phyloP scores from a whole-genome alignment of 148 eudicot genomes.

The Salicornia ramosissima region DNA sequence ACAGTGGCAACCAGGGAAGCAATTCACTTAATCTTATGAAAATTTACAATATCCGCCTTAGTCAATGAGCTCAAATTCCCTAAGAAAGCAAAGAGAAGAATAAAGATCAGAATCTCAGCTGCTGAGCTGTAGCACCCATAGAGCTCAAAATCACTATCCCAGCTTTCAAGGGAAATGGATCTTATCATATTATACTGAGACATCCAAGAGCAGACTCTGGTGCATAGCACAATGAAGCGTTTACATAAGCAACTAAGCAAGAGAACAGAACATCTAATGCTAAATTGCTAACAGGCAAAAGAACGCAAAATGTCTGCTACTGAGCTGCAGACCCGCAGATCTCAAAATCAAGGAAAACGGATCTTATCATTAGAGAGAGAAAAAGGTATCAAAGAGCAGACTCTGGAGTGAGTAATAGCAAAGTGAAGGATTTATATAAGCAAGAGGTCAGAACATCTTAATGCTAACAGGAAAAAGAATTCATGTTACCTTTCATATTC shows the following conservation, averaged over 20 bases:
- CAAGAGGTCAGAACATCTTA: background rate
- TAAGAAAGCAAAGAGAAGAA: background rate
- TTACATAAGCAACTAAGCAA: conserved; percentile 2
- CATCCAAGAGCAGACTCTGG: background rate
- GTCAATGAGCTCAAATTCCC: background rate
- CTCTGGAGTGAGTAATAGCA: background rate
- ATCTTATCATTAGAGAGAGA: background rate
- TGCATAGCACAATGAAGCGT: background rate
- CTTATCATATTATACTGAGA: background rate
- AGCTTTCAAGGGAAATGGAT: background rate
- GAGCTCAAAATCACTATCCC: background rate
- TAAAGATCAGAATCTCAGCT: background rate
- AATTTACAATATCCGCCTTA: too few relatives aligned
- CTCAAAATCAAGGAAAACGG: background rate
- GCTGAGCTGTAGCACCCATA: background rate
- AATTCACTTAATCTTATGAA: background rate
- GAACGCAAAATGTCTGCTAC: background rate
- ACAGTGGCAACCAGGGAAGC: background rate
- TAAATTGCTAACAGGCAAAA: background rate
- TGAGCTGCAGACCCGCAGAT: background rate
- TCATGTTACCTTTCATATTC: conserved; percentile 75
- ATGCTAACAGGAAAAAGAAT: background rate
- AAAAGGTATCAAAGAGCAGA: background rate
- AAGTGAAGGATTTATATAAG: background rate
- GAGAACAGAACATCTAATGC: background rate